Base-by-base conservation (phyloP, 2,329 filamentous ascomycete species). In the Penicillium sp. region DNA sequence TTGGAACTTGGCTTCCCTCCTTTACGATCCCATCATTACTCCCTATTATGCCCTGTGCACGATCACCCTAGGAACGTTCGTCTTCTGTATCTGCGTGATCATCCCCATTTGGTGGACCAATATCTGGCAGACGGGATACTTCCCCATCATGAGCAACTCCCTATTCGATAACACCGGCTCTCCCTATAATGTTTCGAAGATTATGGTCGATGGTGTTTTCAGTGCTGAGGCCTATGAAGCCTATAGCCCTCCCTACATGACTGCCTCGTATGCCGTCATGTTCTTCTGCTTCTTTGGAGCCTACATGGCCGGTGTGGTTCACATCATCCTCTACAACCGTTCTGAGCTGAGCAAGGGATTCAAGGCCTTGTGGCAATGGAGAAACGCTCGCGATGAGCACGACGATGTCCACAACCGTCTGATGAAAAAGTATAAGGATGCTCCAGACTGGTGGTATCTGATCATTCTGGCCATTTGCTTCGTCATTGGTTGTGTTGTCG, bases 211-310 rank as follows among this genome's bases (percentile, higher is more conserved):
- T 27, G 77, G 76, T 1, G 68, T 80, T 9, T 81, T 83, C 56
- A 73, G 81, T 53, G 59, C 68, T 6, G 67, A 69, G 27, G 77
- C 77, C 51, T 83, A 83, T 61, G 71, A 75, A 35, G 64, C 68
- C 1, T 84, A 84, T 66, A 83, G 80, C 3, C 79, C 80, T 0
- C 79, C 80, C 0, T 84, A 79, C 60, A 66, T 84, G 25, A 70
- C 77, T 1, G 79, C 82, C 12, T 79, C 75, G 15, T 81, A 80
- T 53, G 66, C 81, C n/a, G 70, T 75, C 27, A 73, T 80, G n/a
- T 84, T 83, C 70, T 72, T 81, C 58, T 81, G 79, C 66, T 83
- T 82, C 70, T 84, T 84, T 54, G 80, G 76, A 49, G 78, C 82
- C 27, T 83, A 83, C 60, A 75, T 81, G 0, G 79, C 81, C 18